Conservation (phyloP, 2,329 filamentous ascomycete species). For the Aspergillus ochraceoroseus region DNA sequence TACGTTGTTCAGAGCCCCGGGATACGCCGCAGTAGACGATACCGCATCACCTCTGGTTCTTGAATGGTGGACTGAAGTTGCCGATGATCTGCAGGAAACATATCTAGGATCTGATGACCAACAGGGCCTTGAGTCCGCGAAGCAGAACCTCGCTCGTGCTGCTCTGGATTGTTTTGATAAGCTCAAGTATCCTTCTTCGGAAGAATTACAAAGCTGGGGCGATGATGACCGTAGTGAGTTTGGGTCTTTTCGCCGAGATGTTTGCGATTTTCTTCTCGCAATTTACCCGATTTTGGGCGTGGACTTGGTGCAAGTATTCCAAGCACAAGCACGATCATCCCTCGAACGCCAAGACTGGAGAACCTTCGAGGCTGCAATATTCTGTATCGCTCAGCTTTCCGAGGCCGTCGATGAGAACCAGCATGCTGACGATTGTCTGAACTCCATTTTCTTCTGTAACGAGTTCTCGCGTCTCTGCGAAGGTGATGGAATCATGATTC, state of each 20-base stretch:
- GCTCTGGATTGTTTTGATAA: conserved; percentile 43
- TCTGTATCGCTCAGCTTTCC: conserved; percentile 43
- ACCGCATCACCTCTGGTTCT: conserved; percentile 34
- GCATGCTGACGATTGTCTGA: conserved; percentile 40
- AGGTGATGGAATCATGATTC: conserved; percentile 30
- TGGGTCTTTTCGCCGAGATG: conserved; percentile 42
- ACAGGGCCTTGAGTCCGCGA: conserved; percentile 30
- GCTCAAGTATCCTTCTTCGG: conserved; percentile 36
- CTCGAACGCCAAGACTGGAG: conserved; percentile 38
- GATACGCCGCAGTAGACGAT: conserved; percentile 41
- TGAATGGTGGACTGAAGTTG: conserved; percentile 43
- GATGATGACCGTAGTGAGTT: conserved; percentile 44
- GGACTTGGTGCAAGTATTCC: conserved; percentile 41
- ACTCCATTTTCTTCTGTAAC: conserved; percentile 39
- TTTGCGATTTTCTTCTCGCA: conserved; percentile 44
- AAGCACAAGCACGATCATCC: conserved; percentile 34
- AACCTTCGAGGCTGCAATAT: conserved; percentile 43
- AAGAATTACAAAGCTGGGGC: conserved; percentile 38
- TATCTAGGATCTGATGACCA: conserved; percentile 28
- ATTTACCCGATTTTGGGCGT: conserved; percentile 43
- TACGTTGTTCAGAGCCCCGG: conserved; percentile 38
- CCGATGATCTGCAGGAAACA: conserved; percentile 37
- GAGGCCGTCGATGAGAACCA: conserved; percentile 45
- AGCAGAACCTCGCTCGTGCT: conserved; percentile 38
- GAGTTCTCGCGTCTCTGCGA: conserved; percentile 35